Evolutionary conservation across 2,329 filamentous ascomycete species (phyloP), one percentile per base, ranked within the genome.

Genomic region (Incumbomyces lentus): DNA sequence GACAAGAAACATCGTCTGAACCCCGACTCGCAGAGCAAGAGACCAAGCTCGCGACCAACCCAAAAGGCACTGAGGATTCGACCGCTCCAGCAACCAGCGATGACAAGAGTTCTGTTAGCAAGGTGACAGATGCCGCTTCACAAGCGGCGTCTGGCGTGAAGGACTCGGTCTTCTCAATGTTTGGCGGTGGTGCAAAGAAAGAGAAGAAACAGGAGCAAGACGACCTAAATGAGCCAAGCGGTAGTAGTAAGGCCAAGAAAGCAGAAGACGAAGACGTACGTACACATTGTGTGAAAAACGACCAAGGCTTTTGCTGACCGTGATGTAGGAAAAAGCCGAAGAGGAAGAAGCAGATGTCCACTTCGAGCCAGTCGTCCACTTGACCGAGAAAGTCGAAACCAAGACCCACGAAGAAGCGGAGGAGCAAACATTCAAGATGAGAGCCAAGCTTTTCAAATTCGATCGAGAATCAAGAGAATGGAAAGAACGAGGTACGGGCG

Each of bases 391-490:
- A 74, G 84, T 96, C 61, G 90, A 96, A 64, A 84, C 80, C 64
- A 94, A 94, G 79, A 96, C 92, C 68, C 94, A 95, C 73, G 92
- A 98, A 72, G 92, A 98, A 76, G 79, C 83, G 38, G 92, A 98
- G 76, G 89, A 96, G 74, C 86, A 95, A 74, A 76, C 81, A 33
- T 98, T 96, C 81, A 96, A 96, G 82, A 95, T 96, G 90, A 86
- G 92, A 61, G 92, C 92, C 64, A 98, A 98, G 80, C 84, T 98
- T 56, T 98, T 98, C 82, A 90, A 89, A 74, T 98, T 96, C 67
- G 83, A 95, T 70, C 80, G 85, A 59, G 87, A 95, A 45, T 79
- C 77, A 59, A 83, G 83, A 68, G 92, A 96, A 75, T 98, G 92
- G 92, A 98, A 96, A 78, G 92, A 98, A 81, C 84, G 92, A 64